Evolutionary conservation across 495 filamentous ascomycete genomes (phyloP), one percentile per base, ranked within the genome.

Genomic region (Hypoxylon rickii): DNA sequence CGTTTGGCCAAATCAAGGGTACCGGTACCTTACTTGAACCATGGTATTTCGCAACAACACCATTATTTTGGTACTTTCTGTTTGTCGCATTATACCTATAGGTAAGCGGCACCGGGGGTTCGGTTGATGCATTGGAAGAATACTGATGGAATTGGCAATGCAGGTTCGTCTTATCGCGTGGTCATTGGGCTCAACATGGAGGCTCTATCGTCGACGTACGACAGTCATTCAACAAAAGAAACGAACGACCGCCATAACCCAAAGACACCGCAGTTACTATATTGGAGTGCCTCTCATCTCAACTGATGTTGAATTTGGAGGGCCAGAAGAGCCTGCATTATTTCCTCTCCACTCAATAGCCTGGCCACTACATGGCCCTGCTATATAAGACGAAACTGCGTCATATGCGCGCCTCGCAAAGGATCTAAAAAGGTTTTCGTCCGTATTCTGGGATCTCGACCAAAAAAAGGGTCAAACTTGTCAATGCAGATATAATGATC

Each of bases 251-350:
- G n/a, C n/a, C n/a, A n/a, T n/a, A n/a, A n/a, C n/a, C n/a, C n/a
- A n/a, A n/a, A n/a, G n/a, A n/a, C n/a, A n/a, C n/a, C n/a, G n/a
- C n/a, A n/a, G n/a, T n/a, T n/a, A n/a, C n/a, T n/a, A 34, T n/a
- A 34, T 29, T 15, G 44, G 17, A 12, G 49, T 48, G 41, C 19
- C 29, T 33, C 31, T 15, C 20, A 44, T 52, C 36, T 32, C 36
- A 21, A 41, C 22, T 31, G 12, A 37, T 42, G 42, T 45, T 26
- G 50, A 54, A 49, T 49, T 33, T 44, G 20, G 17, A 8, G 43
- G 38, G 44, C n/a, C 13, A 32, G 31, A 39, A 38, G 53, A 41
- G 16, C 16, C 43, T 29, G 19, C 52, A 34, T 33, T 18, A 43
- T 48, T 21, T 49, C 32, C 5, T 17, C 38, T 49, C 20, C 31